Conservation (phyloP, 192 early-diverging fungal genomes). For the Mortierella claussenii region DNA sequence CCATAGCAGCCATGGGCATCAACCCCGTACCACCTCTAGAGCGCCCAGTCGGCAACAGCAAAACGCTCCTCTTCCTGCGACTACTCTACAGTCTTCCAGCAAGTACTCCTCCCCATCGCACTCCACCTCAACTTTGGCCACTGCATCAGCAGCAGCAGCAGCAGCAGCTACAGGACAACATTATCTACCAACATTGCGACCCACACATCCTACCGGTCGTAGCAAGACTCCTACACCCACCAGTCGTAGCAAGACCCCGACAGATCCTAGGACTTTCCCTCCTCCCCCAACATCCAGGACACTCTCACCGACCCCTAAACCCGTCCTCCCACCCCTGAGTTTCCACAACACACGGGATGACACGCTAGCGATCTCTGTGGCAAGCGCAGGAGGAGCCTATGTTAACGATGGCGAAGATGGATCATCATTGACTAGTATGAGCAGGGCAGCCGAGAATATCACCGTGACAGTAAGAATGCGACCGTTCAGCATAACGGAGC, state of each 20-base stretch:
- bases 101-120: background rate
- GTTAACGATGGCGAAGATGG: background rate
- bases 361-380: conserved; percentile 11
- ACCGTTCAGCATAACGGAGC: conserved; percentile 71
- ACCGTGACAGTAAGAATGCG: conserved; percentile 80
- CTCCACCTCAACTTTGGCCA: too few relatives aligned
- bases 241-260: too few relatives aligned
- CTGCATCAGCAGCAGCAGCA: too few relatives aligned
- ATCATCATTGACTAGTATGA: too few relatives aligned
- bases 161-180: conserved; percentile 7
- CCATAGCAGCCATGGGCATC: too few relatives aligned
- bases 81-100: too few relatives aligned
- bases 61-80: too few relatives aligned
- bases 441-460: conserved; percentile 58
- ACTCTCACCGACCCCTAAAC: conserved; percentile 17
- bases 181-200: background rate
- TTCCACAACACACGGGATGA: conserved; percentile 16
- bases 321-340: conserved; percentile 35
- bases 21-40: conserved; percentile 12
- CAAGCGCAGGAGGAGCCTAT: conserved; percentile 8
- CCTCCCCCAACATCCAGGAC: too few relatives aligned
- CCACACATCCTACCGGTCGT: background rate
- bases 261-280: too few relatives aligned
- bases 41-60: conserved; percentile 36
- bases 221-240: background rate